Base-by-base conservation (phyloP, 495 filamentous ascomycete genomes). In the Trichocladium uniseriatum region DNA sequence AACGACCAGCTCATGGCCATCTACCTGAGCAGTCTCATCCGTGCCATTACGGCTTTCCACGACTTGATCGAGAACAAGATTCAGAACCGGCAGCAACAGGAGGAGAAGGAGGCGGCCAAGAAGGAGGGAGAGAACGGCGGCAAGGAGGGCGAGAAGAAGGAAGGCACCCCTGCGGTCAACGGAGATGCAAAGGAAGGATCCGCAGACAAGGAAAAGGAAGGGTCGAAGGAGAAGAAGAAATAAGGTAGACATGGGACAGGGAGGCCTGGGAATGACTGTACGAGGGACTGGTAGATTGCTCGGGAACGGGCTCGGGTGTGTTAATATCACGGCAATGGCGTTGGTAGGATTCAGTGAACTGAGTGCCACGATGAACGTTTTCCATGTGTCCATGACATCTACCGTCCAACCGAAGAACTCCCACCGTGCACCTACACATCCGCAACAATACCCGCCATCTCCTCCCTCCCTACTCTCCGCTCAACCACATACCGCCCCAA, bases 31-130 rank as follows among this genome's bases (percentile, higher is more conserved):
- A 92, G 86, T 69, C 71, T 98, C 72, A 96, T 98, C 70, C 80
- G 92, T 35, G 94, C 94, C 27, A 97, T 98, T 60, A 97, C 92
- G 7, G 94, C 92, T 13, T 98, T 97, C 81, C 92, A 98, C 66
- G 92, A 98, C 68, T 72, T 98, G 54, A 98, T 98, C 59, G 92
- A 98, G 76, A 98, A 98, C 72, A 98, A 98, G 82, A 95, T 97
- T 52, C 92, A 97, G 73, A 98, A 98, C 71, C 73, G 90, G 58
- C 91, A 95, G 70, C 87, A 91, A 64, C 88, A 94, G 68, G 92
- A 95, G 62, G 92, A 98, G 65, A 89, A 86, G 68, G 89, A 96
- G 56, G 79, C 78, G 53, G 79, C 75, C 49, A 82, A 83, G 46
- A 75, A 79, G 56, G 76, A 81, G 51, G 75, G 74, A 53, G 66